Base-by-base conservation (phyloP, 1,284 basidiomycete species). In the Irpex lacteus region DNA sequence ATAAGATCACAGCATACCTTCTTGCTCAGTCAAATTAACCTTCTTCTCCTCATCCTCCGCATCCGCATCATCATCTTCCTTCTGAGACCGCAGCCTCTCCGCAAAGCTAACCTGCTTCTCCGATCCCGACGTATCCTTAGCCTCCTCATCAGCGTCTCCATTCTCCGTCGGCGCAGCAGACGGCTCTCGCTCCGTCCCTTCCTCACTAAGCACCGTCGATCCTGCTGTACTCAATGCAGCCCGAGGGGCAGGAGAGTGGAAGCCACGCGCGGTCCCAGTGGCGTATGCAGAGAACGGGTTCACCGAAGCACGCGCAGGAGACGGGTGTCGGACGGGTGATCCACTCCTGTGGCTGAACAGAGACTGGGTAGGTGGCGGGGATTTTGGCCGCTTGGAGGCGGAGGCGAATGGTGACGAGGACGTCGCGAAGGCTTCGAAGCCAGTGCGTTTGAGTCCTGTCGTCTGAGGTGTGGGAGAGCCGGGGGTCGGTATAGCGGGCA, bases 341-440 rank as follows among this genome's bases (percentile, higher is more conserved):
- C 67, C 68, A 58, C 68, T 67, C 40, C 70, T 44, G 37, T 56
- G 61, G 6, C 52, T 54, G 26, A 61, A 61, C 3, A 52, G 36
- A n/a, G 60, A 59, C 8, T 15, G 56, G 1, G 65, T 74, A 8
- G 26, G 26, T 26, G 72, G 71, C 19, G 74, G 75, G 1, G 75
- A 76, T 66, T 75, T 74, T 4, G 75, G 70, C 5, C 75, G 73
- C 66, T 74, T 73, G 3, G 72, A 73, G 0, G 72, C 84, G 61
- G 83, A 76, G n/a, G 86, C 86, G 68, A 91, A 92, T 4, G 90
- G 89, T 1, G 90, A 92, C 38, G 79, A 80, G n/a, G 82, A 75
- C 1, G 87, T 86, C 26, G 90, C 88, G 68, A 90, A 92, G 0
- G 89, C 87, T 82, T 89, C 87, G 72, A 92, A 92, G 54, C 90